phyloP scores from a whole-genome alignment of 306 rosid species.

The Pyrus pyrifolia region DNA sequence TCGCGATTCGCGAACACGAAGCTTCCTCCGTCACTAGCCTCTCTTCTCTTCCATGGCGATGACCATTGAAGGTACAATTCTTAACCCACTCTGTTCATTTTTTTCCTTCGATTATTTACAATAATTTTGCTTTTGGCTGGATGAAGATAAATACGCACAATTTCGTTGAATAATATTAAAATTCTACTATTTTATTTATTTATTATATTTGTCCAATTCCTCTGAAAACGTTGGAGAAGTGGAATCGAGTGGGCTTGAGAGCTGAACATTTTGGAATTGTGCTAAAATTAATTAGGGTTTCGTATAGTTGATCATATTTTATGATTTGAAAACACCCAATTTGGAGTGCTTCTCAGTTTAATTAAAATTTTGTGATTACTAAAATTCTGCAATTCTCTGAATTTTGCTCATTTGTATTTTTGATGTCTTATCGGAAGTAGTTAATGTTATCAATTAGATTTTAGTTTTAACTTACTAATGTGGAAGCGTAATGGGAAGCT shows the following conservation, averaged over 20 bases:
- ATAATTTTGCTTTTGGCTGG: background rate
- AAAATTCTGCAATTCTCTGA: background rate
- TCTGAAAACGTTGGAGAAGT: background rate
- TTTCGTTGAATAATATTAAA: background rate
- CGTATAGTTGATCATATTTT: background rate
- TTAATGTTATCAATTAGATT: background rate
- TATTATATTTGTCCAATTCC: background rate
- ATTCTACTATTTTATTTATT: background rate
- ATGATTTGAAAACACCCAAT: background rate
- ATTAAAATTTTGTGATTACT: background rate
- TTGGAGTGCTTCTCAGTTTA: background rate
- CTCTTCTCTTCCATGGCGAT: conserved; percentile 33
- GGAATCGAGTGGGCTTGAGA: background rate
- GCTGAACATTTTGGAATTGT: background rate
- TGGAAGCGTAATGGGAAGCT: background rate
- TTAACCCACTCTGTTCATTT: background rate
- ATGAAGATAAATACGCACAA: background rate
- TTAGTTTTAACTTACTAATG: background rate
- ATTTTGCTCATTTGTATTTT: background rate
- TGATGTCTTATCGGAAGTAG: background rate
- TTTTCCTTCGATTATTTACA: background rate
- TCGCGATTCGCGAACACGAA: background rate
- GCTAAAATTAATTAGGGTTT: conserved; percentile 25
- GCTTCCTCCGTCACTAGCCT: background rate
- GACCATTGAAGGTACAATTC: conserved; percentile 38